Conservation (phyloP, 352 stramenopile species). For the Phytophthora nicotianae region DNA sequence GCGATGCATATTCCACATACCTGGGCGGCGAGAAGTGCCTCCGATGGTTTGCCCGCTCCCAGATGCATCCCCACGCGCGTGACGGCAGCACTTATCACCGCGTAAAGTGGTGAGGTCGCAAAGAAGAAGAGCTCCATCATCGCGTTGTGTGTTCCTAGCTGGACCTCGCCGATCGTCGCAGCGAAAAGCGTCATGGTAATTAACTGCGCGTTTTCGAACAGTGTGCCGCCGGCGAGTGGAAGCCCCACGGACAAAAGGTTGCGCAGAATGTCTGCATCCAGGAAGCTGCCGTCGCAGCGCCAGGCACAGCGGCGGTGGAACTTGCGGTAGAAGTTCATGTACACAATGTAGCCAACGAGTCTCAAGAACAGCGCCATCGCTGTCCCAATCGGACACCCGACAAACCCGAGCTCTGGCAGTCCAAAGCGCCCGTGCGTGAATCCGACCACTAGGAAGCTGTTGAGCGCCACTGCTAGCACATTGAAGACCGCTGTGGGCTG, state of each 20-base stretch:
- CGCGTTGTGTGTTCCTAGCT: constrained; percentile 79
- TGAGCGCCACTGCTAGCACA: constrained; percentile 60
- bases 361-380: constrained; percentile 54
- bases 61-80: constrained; percentile 72
- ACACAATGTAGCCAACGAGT: constrained; percentile 60
- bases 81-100: constrained; percentile 63
- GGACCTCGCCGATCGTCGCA: constrained; percentile 66
- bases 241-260: constrained; percentile 58
- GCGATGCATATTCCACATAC: constrained; percentile 55
- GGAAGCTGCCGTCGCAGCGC: constrained; percentile 59
- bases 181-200: constrained; percentile 81
- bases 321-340: constrained; percentile 71
- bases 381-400: constrained; percentile 80
- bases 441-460: constrained; percentile 59
- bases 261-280: constrained; percentile 47
- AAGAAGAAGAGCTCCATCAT: constrained; percentile 91
- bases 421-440: constrained; percentile 74
- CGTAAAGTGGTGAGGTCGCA: constrained; percentile 75
- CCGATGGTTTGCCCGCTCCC: constrained; percentile 43
- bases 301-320: constrained; percentile 58
- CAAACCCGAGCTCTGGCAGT: constrained; percentile 65
- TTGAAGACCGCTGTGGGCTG: constrained; percentile 72
- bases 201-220: constrained; percentile 86
- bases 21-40: constrained; percentile 60
- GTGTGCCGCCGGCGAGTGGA: constrained; percentile 56